Base-by-base conservation (phyloP, 1,284 basidiomycete genomes). In the Naganishia liquefaciens region DNA sequence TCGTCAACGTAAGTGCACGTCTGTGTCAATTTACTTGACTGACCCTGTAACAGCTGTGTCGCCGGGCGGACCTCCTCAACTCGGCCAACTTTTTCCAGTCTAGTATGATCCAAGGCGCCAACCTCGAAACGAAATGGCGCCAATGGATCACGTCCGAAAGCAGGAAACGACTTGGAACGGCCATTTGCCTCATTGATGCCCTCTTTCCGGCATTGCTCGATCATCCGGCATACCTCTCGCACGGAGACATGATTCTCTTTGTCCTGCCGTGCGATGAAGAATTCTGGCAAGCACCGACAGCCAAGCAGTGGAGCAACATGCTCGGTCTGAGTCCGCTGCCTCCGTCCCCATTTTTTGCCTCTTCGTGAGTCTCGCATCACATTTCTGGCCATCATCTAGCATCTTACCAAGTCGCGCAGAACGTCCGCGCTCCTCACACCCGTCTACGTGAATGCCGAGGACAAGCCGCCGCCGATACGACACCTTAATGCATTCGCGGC, bases 151-250 rank as follows among this genome's bases (percentile, higher is more conserved):
- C 66, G 1, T 58, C 66, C 19, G 71, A 72, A 53, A 69, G 67
- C 57, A 53, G 68, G 37, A 72, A 72, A 58, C 65, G 71, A 0
- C 62, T 72, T 1, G 71, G 71, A 5, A 60, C 68, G 6, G 69
- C 64, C 11, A 69, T 70, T 17, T 70, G 65, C 63, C 49, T 70
- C 11, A 33, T 70, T 21, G 71, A 72, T 54, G 67, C 71, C 30
- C 68, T 70, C 51, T 73, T 71, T 17, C 70, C 75, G 86, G 54
- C 84, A 83, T 77, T 93, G 90, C 76, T 94, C 90, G 68, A 93
- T 75, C 47, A 91, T 84, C 21, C 71, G 10, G 65, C 70, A 3
- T 68, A 72, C 30, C 63, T 68, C 23, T 68, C 69, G 2, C 71
- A 68, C 42, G 67, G 70, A 6, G 69, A 70, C 28, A 70, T 72